phyloP scores from a whole-genome alignment of 129 eudicot species.

The Kitagawia praeruptora region DNA sequence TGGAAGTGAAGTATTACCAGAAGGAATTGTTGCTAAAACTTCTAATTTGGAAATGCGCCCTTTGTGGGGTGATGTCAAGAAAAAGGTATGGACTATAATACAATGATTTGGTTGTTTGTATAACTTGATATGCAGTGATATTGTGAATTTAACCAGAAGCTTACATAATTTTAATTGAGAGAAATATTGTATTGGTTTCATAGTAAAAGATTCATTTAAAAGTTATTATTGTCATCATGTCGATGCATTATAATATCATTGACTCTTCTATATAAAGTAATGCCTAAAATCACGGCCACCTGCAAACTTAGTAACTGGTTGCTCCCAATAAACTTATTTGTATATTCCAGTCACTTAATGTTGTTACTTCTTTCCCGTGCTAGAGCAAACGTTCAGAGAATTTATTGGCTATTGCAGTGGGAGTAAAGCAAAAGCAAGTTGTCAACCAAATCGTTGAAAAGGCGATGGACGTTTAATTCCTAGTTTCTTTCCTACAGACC shows the following conservation, averaged over 20 bases:
- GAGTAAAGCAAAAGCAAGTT: slow-evolving; percentile 66
- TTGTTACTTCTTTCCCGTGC: background rate
- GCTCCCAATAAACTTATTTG: background rate
- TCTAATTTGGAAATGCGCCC: slow-evolving; percentile 75
- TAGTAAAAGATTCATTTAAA: too few species aligned
- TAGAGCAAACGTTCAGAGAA: slow-evolving; percentile 37
- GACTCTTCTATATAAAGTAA: background rate
- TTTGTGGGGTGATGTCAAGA: slow-evolving; percentile 44
- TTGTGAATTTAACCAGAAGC: too few species aligned
- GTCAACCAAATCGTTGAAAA: slow-evolving; percentile 58
- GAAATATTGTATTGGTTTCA: too few species aligned
- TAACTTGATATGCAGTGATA: too few species aligned
- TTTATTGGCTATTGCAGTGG: slow-evolving; percentile 81
- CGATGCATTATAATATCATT: background rate
- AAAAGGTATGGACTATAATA: slow-evolving; percentile 27
- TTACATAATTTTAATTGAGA: too few species aligned
- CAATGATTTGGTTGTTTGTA: too few species aligned
- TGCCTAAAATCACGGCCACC: background rate
- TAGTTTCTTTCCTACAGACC: background rate
- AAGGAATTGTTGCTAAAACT: too few species aligned
- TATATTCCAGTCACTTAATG: background rate
- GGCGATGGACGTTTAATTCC: slow-evolving; percentile 25
- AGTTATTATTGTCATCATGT: background rate
- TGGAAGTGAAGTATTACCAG: too few species aligned
- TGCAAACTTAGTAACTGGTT: background rate